phyloP scores from a whole-genome alignment of 306 rosid species.

The Dicorynia guianensis region DNA sequence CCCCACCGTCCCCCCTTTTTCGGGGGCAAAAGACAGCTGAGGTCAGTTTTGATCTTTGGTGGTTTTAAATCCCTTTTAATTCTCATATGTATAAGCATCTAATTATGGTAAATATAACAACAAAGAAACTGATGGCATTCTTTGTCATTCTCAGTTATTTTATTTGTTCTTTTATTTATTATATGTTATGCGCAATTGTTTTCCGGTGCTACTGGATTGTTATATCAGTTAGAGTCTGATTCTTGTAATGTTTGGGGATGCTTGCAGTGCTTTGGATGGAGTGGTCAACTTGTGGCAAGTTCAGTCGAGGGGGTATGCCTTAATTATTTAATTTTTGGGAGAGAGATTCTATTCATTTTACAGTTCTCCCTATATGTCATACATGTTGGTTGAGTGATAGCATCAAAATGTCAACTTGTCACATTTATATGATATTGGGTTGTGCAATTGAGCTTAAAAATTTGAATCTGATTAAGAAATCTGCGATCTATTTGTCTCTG shows the following conservation, averaged over 20 bases:
- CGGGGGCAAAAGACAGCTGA: background rate
- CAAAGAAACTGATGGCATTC: conserved; percentile 2
- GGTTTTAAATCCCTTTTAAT: conserved; percentile 7
- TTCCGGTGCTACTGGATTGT: conserved; percentile 17
- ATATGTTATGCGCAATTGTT: background rate
- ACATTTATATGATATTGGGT: background rate
- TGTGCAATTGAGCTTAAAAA: background rate
- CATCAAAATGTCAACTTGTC: background rate
- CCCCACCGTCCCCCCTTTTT: no score
- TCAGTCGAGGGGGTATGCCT: conserved; percentile 80
- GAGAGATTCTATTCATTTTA: background rate
- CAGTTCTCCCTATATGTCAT: conserved; percentile 5
- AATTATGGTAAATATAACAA: conserved; percentile 27
- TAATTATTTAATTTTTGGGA: conserved; percentile 7
- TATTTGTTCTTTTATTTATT: conserved; percentile 18
- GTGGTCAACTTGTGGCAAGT: conserved; percentile 88
- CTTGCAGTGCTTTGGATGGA: conserved; percentile 96
- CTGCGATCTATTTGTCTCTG: background rate
- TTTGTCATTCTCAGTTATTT: conserved; percentile 1
- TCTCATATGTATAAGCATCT: background rate
- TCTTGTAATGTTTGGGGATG: conserved; percentile 44
- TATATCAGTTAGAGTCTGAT: conserved; percentile 41
- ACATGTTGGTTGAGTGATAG: conserved; percentile 4
- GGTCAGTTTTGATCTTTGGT: conserved; percentile 8
- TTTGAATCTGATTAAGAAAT: conserved; percentile 18